A percentile compares a stretch with the other conserved stretches of the same genome.
phyloP scores from a whole-genome alignment of 78 protist genomes.

The Salpingoeca rosetta region DNA sequence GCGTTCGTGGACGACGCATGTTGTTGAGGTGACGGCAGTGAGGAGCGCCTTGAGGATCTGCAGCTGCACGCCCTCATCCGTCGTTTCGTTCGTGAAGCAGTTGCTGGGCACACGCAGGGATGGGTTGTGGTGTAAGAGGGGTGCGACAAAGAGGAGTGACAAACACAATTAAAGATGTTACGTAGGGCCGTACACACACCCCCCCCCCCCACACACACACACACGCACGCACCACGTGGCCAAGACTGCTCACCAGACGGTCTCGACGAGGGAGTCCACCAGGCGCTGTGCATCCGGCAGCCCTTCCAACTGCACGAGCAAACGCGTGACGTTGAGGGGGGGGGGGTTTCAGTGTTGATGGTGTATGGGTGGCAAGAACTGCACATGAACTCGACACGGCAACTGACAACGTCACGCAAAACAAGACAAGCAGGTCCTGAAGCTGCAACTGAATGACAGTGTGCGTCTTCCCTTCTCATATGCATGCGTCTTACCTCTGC shows the following conservation, averaged over 20 bases:
- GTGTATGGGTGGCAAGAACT: neutral
- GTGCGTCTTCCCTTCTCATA: too few relatives aligned
- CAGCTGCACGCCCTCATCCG: conserved; percentile 40
- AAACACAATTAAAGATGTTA: too few relatives aligned
- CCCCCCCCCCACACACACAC: too few relatives aligned
- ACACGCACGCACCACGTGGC: too few relatives aligned
- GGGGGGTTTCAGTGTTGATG: neutral
- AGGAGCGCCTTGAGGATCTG: conserved; percentile 43
- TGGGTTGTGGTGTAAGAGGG: neutral
- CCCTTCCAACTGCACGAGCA: neutral
- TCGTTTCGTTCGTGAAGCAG: conserved; percentile 18
- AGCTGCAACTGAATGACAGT: too few relatives aligned
- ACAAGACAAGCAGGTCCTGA: too few relatives aligned
- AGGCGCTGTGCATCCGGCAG: neutral
- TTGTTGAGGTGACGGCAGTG: conserved; percentile 41
- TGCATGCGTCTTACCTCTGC: neutral
- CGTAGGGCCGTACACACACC: too few relatives aligned
- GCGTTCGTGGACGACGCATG: conserved; percentile 38
- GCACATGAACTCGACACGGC: too few relatives aligned
- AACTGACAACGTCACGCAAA: too few relatives aligned
- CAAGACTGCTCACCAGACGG: conserved; percentile 21
- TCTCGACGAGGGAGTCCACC: conserved; percentile 4
- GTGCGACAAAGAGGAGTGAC: neutral
- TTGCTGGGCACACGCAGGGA: neutral
- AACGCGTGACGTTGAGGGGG: neutral